phyloP scores from a whole-genome alignment of 306 rosid genomes.

The Gynostemma pentaphyllum region DNA sequence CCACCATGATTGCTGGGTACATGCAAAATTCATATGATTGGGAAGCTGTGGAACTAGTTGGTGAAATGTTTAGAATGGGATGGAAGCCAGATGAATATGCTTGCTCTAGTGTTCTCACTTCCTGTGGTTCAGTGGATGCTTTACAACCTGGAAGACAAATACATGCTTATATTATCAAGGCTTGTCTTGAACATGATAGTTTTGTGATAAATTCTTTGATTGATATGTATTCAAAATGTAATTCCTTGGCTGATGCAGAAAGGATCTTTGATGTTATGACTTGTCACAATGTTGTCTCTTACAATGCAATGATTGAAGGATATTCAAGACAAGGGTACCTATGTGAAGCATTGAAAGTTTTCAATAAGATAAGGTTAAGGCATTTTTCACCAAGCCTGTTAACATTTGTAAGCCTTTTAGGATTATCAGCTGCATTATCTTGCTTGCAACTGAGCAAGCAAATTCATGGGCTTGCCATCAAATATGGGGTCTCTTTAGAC shows the following conservation, averaged over 20 bases:
- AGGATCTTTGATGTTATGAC: constrained; percentile 41
- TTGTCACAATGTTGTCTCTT: constrained; percentile 53
- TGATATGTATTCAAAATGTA: constrained; percentile 87
- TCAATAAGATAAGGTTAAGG: constrained; percentile 46
- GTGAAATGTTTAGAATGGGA: constrained; percentile 48
- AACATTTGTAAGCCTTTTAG: constrained; percentile 79
- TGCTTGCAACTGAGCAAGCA: constrained; percentile 55
- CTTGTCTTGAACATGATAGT: constrained; percentile 44
- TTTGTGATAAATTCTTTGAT: constrained; percentile 77
- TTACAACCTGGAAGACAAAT: constrained; percentile 61
- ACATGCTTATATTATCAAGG: constrained; percentile 59
- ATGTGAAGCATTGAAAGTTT: constrained; percentile 54
- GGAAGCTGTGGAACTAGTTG: constrained; percentile 54
- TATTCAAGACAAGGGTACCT: constrained; percentile 49
- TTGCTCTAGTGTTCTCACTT: constrained; percentile 70
- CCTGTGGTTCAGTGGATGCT: constrained; percentile 64
- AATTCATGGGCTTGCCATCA: constrained; percentile 54
- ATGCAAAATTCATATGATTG: constrained; percentile 68
- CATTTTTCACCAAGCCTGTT: constrained; percentile 42
- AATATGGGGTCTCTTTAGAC: constrained; percentile 58
- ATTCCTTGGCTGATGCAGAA: constrained; percentile 56
- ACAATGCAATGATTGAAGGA: constrained; percentile 92
- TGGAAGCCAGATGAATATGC: constrained; percentile 67
- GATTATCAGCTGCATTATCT: constrained; percentile 50
- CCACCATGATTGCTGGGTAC: constrained; percentile 84